These are phyloP conservation scores for Plasmopara muralis DNA, from an alignment of 352 stramenopile species.

Conservation along the genomic window DNA sequence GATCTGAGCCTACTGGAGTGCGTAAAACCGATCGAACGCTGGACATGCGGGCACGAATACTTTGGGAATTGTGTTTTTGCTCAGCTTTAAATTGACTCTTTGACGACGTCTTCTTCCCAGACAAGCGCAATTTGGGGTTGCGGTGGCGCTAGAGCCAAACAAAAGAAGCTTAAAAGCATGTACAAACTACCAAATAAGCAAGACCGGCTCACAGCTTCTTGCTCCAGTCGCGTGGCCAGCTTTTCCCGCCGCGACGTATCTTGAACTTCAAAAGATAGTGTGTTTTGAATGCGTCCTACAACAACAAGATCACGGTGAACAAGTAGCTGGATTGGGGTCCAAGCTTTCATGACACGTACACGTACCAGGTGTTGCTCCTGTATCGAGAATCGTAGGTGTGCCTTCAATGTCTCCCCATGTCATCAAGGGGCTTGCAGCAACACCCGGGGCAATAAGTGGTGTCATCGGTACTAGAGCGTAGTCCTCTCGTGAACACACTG, in stretches of 20 bases:
- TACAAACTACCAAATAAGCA: neutral
- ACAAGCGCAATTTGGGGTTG: constrained; percentile 13
- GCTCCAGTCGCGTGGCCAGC: constrained; percentile 52
- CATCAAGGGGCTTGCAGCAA: constrained; percentile 73
- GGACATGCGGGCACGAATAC: constrained; percentile 45
- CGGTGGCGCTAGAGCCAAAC: constrained; percentile 18
- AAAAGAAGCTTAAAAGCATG: neutral
- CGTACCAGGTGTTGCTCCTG: constrained; percentile 34
- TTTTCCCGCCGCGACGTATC: constrained; percentile 59
- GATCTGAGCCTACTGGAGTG: constrained; percentile 51
- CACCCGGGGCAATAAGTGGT: constrained; percentile 57
- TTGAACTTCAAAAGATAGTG: constrained; percentile 57
- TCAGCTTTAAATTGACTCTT: constrained; percentile 27
- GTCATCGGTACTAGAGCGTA: constrained; percentile 73
- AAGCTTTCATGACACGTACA: neutral
- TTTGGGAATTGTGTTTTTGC: constrained; percentile 22
- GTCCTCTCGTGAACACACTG: constrained; percentile 16
- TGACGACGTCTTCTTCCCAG: constrained; percentile 16
- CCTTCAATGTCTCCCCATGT: constrained; percentile 83
- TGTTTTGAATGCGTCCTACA: constrained; percentile 33
- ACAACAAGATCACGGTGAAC: constrained; percentile 3
- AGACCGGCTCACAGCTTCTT: constrained; percentile 35
- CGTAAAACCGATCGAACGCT: constrained; percentile 38
- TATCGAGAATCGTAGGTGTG: constrained; percentile 57
- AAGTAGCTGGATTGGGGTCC: neutral